These are phyloP conservation scores for Hysterium pulicare DNA, from an alignment of 2,329 filamentous ascomycete species.

Conservation along the genomic window DNA sequence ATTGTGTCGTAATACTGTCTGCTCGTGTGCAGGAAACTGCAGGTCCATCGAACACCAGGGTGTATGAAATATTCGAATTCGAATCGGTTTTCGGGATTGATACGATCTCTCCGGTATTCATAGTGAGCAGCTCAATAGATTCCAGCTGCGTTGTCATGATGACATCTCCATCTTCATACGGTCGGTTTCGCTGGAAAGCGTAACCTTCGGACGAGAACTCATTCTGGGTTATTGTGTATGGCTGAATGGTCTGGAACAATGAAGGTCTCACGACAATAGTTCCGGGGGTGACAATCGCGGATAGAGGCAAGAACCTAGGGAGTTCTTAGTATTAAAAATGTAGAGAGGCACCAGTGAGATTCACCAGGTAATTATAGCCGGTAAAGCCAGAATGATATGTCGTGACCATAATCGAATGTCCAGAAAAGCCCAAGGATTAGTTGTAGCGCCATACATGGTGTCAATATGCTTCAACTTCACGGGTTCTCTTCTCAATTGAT, in stretches of 20 bases:
- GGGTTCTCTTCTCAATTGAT: constrained; percentile 1
- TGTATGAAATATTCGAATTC: constrained; percentile 1
- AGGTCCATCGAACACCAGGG: neutral
- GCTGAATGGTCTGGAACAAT: neutral
- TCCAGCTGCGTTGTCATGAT: neutral
- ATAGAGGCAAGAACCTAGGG: constrained; percentile 3
- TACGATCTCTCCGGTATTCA: neutral
- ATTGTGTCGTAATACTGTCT: neutral
- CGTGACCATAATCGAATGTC: constrained; percentile 1
- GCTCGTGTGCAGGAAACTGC: neutral
- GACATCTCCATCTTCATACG: neutral
- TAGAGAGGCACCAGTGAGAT: neutral
- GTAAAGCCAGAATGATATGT: constrained; percentile 1
- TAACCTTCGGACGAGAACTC: neutral
- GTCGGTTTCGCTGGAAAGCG: neutral
- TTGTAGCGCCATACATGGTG: constrained; percentile 3
- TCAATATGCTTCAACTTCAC: constrained; percentile 3
- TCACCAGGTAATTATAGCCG: constrained; percentile 3
- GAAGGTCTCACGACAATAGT: constrained; percentile 4
- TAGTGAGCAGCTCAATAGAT: neutral
- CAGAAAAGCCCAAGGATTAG: constrained; percentile 4
- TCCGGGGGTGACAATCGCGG: constrained; percentile 6
- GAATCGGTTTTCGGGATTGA: neutral
- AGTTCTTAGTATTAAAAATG: neutral
- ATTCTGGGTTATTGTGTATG: neutral